These are phyloP conservation scores for Funneliformis caledonium DNA, from an alignment of 371 early-diverging fungal genomes.

Conservation along the genomic window DNA sequence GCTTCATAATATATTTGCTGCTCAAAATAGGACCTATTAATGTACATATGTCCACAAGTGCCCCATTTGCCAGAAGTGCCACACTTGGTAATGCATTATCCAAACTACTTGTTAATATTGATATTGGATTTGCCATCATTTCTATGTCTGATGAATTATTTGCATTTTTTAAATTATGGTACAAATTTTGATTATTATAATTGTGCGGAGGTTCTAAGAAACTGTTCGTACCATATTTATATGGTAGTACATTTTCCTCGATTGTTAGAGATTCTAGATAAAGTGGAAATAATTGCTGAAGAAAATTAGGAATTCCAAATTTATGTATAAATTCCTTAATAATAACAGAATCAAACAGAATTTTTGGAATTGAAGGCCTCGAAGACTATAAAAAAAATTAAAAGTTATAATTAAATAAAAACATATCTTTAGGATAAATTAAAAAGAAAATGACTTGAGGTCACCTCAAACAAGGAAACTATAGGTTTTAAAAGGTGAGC, in stretches of 20 bases:
- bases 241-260: conserved; percentile 41
- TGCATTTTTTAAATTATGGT: not conserved
- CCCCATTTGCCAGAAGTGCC: conserved; percentile 29
- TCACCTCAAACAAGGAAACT: conserved; percentile 65
- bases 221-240: not conserved
- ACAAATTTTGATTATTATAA: not conserved
- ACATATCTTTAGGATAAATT: not conserved
- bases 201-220: not conserved
- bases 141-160: not conserved
- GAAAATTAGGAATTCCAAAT: conserved; percentile 59
- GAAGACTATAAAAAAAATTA: conserved; percentile 48
- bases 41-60: conserved; percentile 39
- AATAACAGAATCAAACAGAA: conserved; percentile 52
- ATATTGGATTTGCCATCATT: not conserved
- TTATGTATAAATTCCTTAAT: conserved; percentile 60
- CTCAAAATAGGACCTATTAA: conserved; percentile 64
- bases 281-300: conserved; percentile 66
- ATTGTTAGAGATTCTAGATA: conserved; percentile 62
- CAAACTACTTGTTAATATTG: not conserved
- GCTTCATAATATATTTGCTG: conserved; percentile 66
- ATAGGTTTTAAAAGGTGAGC: conserved; percentile 61
- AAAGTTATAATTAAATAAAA: not conserved
- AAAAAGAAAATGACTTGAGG: not conserved
- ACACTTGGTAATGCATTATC: conserved; percentile 32
- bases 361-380: conserved; percentile 59